Evolutionary conservation across 768 basidiomycete species (phyloP), one percentile per base, ranked within the genome.

Genomic region (Bullera alba): DNA sequence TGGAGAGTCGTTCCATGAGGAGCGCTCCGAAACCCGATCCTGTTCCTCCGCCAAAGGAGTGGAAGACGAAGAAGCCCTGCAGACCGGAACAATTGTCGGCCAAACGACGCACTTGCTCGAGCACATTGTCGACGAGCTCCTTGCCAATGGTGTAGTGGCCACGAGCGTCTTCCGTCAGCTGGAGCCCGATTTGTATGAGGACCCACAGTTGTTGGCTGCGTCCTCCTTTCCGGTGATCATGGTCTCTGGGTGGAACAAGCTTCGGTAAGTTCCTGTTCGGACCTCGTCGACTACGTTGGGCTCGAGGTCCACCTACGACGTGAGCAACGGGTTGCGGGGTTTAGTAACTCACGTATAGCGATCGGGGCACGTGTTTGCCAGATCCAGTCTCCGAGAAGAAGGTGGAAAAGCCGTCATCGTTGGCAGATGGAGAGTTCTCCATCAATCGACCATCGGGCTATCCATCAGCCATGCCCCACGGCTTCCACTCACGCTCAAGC

Each of bases 41-140:
- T 71, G 95, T 97, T 75, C 95, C 95, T 71, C 95, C 95, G 72
- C 95, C 95, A 73, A 99, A 97, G 17, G 95, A 97, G 78, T 97
- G 95, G 83, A 97, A 97, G 70, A 97, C 88, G 71, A 97, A 97
- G 83, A 99, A 99, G 67, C 95, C 95, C 76, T 99, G 95, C 38
- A 99, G 83, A 72, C 95, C 95, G 43, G 83, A 82, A 77, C 93
- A 97, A 77, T 95, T 95, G 76, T 99, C 95, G 45, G 92, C 88
- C 56, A 99, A 83, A 61, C 88, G 86, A 73, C 95, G 87, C 61
- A 97, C 78, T 75, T 88, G 92, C 77, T 99, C 95, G 83, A 96
- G 87, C 48, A 95, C 92, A 38, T 80, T 80, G 76, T 99, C 95
- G 55, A 99, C 90, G 69, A 90, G 83, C 75, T 97, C 95, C 77